phyloP scores from a whole-genome alignment of 2,329 filamentous ascomycete genomes.

The Cladosporium halotolerans region DNA sequence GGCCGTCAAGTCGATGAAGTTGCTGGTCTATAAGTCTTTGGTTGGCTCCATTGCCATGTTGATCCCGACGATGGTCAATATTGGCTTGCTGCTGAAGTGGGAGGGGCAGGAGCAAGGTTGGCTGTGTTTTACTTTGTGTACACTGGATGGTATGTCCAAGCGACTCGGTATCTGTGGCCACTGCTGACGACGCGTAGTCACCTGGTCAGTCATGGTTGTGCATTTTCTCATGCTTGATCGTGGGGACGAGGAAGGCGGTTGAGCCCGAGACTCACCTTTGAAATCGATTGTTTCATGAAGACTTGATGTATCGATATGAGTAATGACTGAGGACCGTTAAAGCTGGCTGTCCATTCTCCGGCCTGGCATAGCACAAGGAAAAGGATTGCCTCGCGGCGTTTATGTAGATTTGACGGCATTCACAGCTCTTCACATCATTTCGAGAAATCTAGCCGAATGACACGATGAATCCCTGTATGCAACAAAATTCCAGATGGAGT shows the following conservation, averaged over 20 bases:
- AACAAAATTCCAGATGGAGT: no score
- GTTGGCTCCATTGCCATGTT: constrained; percentile 35
- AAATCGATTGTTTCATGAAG: no score
- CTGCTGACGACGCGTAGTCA: constrained; percentile 7
- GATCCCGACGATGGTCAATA: constrained; percentile 34
- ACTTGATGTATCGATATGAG: no score
- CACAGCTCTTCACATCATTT: no score
- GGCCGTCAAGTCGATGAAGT: constrained; percentile 31
- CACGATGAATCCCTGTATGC: no score
- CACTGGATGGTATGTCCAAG: constrained; percentile 32
- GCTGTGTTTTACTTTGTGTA: constrained; percentile 37
- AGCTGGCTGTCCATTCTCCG: no score
- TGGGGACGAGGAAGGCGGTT: neutral
- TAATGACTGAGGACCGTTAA: no score
- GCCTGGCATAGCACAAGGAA: no score
- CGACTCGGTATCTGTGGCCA: neutral
- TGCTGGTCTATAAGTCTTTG: constrained; percentile 35
- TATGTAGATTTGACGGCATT: no score
- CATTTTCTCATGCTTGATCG: constrained; percentile 13
- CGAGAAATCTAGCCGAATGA: no score
- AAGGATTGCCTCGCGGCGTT: no score
- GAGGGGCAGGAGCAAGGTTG: constrained; percentile 34
- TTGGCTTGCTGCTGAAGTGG: constrained; percentile 28
- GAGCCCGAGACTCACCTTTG: no score
- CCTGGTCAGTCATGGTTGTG: constrained; percentile 14